Evolutionary conservation across 805 yeast species (phyloP), one percentile per base, ranked within the genome.

Genomic region (Hanseniaspora hatyaiensis): DNA sequence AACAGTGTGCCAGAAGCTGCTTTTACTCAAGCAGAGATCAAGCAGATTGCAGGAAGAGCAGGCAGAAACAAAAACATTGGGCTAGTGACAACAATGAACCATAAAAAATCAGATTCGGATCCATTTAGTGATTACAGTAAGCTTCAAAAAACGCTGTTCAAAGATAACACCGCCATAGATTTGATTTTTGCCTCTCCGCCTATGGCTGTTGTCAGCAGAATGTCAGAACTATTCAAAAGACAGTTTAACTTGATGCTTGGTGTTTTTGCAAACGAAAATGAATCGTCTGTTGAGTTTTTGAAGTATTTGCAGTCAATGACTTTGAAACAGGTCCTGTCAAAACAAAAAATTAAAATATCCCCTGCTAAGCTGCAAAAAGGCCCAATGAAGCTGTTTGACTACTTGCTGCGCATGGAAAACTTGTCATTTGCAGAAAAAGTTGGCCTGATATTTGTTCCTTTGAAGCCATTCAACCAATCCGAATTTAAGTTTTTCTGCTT

Each of bases 21-120:
- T 1, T 61, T 92, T 26, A 67, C 82, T 0, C 64, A 72, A 3
- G 81, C 95, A 0, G 78, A 79, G 49, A 72, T 81, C 24, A 88
- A 87, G 60, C 98, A 92, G 61, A 89, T 92, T 52, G 96, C 92
- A 3, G 98, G 98, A 1, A 70, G 98, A 52, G 98, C 98, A 0
- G 98, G 98, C 1, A 66, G 98, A 52, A 92, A 67, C 55, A 73
- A 69, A 50, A 37, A 38, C 3, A 19, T 22, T 31, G 49, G 49
- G 4, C 12, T n/a, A 52, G 50, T 15, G 52, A 49, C 3, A 46
- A 52, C 47, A 59, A 46, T 28, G 53, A 53, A 42, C 58, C 65
- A 26, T 26, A n/a, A n/a, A n/a, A n/a, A n/a, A n/a, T n/a, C n/a
- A n/a, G n/a, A n/a, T n/a, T n/a, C n/a, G n/a, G n/a, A n/a, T n/a